phyloP scores from a whole-genome alignment of 306 rosid genomes.

The Vigna angularis region DNA sequence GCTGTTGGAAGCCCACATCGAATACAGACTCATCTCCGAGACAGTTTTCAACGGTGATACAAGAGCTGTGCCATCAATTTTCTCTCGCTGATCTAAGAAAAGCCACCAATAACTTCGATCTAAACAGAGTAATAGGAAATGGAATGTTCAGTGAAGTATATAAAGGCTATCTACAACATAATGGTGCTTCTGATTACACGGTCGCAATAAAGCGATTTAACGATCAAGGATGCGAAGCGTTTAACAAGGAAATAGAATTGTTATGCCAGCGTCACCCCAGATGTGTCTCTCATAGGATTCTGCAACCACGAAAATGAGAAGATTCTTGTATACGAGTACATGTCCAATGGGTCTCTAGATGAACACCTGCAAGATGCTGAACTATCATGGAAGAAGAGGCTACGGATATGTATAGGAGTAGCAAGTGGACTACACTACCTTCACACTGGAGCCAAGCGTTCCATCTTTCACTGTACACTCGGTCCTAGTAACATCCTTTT shows the following conservation, averaged over 20 bases:
- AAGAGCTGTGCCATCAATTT: constrained; percentile 42
- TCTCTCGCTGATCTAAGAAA: constrained; percentile 31
- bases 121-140: background rate
- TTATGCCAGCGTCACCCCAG: constrained; percentile 35
- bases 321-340: constrained; percentile 18
- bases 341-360: constrained; percentile 19
- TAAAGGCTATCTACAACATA: constrained; percentile 17
- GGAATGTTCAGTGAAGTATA: background rate
- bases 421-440: constrained; percentile 44
- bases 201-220: background rate
- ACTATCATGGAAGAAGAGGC: constrained; percentile 42
- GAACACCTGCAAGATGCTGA: too few relatives aligned
- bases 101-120: constrained; percentile 42
- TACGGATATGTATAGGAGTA: constrained; percentile 44
- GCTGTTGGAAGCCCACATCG: too few relatives aligned
- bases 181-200: background rate
- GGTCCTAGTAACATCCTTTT: background rate
- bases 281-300: constrained; percentile 14
- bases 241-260: constrained; percentile 5
- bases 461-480: constrained; percentile 10
- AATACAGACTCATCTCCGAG: background rate
- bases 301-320: constrained; percentile 29
- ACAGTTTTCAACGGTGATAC: constrained; percentile 8
- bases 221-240: background rate
- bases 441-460: constrained; percentile 29